phyloP scores from a whole-genome alignment of 2,329 filamentous ascomycete species.

The Colletotrichum chrysophilum region DNA sequence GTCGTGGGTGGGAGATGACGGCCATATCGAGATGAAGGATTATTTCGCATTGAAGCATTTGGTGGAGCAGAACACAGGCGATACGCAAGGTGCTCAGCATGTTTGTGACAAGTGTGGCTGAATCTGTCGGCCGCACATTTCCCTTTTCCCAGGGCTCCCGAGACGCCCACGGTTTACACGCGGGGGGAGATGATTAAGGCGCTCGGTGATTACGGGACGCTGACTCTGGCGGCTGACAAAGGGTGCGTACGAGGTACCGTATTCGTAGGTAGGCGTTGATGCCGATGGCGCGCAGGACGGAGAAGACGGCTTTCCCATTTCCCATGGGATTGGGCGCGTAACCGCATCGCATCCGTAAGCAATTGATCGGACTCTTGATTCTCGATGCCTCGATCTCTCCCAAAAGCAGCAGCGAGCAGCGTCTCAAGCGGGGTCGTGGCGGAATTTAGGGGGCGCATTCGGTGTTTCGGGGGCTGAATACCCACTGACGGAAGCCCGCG shows the following conservation, averaged over 20 bases:
- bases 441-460: background rate
- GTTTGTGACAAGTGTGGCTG: conserved; percentile 1
- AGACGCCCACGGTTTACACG: background rate
- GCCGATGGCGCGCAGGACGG: background rate
- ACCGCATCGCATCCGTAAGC: background rate
- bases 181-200: background rate
- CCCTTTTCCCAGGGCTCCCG: background rate
- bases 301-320: background rate
- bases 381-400: background rate
- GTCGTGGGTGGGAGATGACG: background rate
- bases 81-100: background rate
- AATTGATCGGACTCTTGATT: background rate
- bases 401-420: background rate
- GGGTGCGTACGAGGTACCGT: background rate
- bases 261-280: background rate
- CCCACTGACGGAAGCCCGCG: conserved; percentile 6
- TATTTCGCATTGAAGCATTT: background rate
- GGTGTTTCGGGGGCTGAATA: background rate
- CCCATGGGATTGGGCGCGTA: background rate
- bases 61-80: background rate
- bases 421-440: background rate
- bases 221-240: conserved; percentile 5
- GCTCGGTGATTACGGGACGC: background rate
- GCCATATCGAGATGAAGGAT: background rate
- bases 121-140: background rate